Percentiles rank a stretch among this genome's conserved stretches.
Conservation (phyloP, 164 flowering plant genomes). For the Berberis thunbergii region DNA sequence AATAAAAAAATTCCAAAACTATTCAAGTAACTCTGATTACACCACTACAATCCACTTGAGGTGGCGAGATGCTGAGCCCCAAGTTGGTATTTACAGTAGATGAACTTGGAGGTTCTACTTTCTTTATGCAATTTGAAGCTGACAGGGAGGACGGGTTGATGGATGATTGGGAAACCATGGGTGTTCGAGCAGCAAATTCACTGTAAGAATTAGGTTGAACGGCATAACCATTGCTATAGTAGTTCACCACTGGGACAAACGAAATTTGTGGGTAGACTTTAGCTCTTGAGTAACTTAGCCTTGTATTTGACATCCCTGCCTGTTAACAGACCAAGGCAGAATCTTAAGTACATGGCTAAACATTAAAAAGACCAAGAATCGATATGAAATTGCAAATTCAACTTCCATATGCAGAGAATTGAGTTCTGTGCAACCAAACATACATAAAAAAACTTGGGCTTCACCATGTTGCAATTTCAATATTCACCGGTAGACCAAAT, state of each 20-base stretch:
- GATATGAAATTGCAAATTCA: too few relatives aligned
- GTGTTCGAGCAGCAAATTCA: not conserved
- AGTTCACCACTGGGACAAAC: conserved; percentile 4
- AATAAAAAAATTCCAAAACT: too few relatives aligned
- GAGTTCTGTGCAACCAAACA: too few relatives aligned
- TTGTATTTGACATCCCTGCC: not conserved
- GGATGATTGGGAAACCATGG: not conserved
- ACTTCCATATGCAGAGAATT: too few relatives aligned
- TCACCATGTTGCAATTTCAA: too few relatives aligned
- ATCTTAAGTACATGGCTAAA: not conserved
- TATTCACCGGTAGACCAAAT: not conserved
- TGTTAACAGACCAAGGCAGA: not conserved
- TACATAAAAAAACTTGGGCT: too few relatives aligned
- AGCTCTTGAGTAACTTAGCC: conserved; percentile 1
- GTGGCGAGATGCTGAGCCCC: conserved; percentile 13
- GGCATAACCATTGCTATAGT: not conserved
- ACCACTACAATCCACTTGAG: conserved; percentile 8
- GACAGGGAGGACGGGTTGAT: not conserved
- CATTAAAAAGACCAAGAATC: not conserved
- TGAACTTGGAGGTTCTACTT: not conserved
- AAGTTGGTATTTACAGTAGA: conserved; percentile 8
- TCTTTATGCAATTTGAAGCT: not conserved
- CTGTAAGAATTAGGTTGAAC: conserved; percentile 3
- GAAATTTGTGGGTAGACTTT: conserved; percentile 3
- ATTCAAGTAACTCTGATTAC: conserved; percentile 15